Percentiles rank a stretch among this genome's conserved stretches.
These are phyloP conservation scores for Lippia alba DNA, from an alignment of 305 asterid species.

Conservation along the genomic window DNA sequence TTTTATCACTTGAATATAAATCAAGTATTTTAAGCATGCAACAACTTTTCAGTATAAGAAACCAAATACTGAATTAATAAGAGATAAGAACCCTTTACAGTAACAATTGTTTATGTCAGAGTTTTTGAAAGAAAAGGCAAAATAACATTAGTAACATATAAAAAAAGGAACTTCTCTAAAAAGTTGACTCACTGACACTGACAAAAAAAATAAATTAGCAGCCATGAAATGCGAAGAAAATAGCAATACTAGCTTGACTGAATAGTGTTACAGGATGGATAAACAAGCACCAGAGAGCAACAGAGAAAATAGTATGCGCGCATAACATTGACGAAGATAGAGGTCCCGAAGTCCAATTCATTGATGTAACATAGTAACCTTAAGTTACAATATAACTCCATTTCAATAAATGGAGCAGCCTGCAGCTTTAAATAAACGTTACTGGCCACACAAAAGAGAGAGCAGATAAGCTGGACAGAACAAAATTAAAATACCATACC, in stretches of 20 bases:
- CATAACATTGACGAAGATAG: constrained; percentile 17
- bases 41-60: constrained; percentile 1
- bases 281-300: constrained; percentile 28
- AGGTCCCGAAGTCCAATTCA: constrained; percentile 19
- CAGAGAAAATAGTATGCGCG: constrained; percentile 11
- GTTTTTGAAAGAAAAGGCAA: neutral
- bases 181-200: neutral
- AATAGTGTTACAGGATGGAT: neutral
- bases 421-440: constrained; percentile 21
- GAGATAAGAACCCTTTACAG: neutral
- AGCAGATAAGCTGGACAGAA: constrained; percentile 15
- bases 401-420: constrained; percentile 26
- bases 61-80: neutral
- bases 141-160: neutral
- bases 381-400: constrained; percentile 20
- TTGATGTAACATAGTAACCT: constrained; percentile 8
- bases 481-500: constrained; percentile 51
- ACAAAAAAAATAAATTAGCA: neutral
- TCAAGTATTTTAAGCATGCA: constrained; percentile 13
- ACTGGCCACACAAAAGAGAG: constrained; percentile 9
- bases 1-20: neutral
- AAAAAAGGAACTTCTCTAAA: neutral
- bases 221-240: constrained; percentile 3
- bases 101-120: neutral
- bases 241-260: neutral